These are phyloP conservation scores for Leucosporidium creatinivorum DNA, from an alignment of 768 basidiomycete species.

Conservation along the genomic window DNA sequence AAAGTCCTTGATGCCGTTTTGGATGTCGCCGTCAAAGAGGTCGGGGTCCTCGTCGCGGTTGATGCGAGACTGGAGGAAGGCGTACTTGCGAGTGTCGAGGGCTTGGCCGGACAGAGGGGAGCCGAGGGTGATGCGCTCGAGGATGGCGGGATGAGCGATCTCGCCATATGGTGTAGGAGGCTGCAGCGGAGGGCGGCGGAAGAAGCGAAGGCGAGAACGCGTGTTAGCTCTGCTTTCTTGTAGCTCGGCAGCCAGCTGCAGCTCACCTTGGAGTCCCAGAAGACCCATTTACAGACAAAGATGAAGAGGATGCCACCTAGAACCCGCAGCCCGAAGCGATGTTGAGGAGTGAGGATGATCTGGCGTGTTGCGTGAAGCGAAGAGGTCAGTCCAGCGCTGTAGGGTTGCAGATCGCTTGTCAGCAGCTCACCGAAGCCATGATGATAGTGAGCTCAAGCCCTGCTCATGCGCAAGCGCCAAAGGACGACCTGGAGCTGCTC, in stretches of 20 bases:
- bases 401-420: not conserved
- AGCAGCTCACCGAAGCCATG: not conserved
- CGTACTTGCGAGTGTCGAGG: conserved; percentile 79
- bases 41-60: conserved; percentile 72
- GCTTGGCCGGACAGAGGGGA: conserved; percentile 56
- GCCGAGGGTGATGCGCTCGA: conserved; percentile 55
- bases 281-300: conserved; percentile 34
- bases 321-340: conserved; percentile 39
- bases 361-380: not conserved
- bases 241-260: not conserved
- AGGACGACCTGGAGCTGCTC: no score
- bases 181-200: conserved; percentile 8
- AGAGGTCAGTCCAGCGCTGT: not conserved
- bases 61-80: conserved; percentile 78
- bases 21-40: conserved; percentile 65
- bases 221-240: not conserved
- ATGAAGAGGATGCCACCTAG: conserved; percentile 36
- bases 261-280: conserved; percentile 31
- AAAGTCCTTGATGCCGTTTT: conserved; percentile 72
- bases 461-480: no score
- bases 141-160: conserved; percentile 42
- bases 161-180: conserved; percentile 33
- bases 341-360: conserved; percentile 31
- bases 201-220: no score
- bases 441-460: not conserved